phyloP scores from a whole-genome alignment of 2,329 filamentous ascomycete species.

The Colletotrichum filicis region DNA sequence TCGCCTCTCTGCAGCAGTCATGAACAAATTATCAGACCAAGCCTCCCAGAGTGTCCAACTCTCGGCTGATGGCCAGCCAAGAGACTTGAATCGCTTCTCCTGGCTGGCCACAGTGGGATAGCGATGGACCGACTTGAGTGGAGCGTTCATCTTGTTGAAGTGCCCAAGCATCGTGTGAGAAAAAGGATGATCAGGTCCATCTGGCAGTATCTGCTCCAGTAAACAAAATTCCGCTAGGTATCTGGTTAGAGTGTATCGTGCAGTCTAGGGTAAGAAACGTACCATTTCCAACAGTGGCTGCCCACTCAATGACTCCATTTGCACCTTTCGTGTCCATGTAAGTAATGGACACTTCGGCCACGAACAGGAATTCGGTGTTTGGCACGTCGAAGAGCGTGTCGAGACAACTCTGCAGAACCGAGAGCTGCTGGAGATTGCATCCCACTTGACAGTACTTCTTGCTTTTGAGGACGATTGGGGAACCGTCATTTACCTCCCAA shows the following conservation, averaged over 20 bases:
- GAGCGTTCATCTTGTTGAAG: slow-evolving; percentile 83
- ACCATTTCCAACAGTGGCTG: slow-evolving; percentile 77
- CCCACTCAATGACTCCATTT: slow-evolving; percentile 82
- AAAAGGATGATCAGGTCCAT: slow-evolving; percentile 83
- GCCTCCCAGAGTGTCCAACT: slow-evolving; percentile 83
- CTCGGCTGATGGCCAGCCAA: slow-evolving; percentile 74
- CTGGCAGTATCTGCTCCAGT: slow-evolving; percentile 86
- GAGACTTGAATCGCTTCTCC: slow-evolving; percentile 70
- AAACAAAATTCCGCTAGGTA: slow-evolving; percentile 81
- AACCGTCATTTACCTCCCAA: slow-evolving; percentile 61
- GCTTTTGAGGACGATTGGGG: slow-evolving; percentile 69
- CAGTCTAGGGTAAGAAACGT: slow-evolving; percentile 39
- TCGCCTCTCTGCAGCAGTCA: slow-evolving; percentile 68
- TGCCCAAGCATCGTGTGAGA: slow-evolving; percentile 86
- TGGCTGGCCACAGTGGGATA: slow-evolving; percentile 78
- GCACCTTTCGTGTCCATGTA: slow-evolving; percentile 84
- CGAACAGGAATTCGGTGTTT: slow-evolving; percentile 73
- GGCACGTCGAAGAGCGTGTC: slow-evolving; percentile 65
- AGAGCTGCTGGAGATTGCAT: slow-evolving; percentile 80
- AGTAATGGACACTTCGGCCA: slow-evolving; percentile 90
- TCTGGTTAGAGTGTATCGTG: slow-evolving; percentile 34
- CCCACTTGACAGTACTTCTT: slow-evolving; percentile 81
- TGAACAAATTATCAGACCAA: slow-evolving; percentile 78
- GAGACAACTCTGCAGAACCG: slow-evolving; percentile 69
- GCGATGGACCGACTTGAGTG: slow-evolving; percentile 76